Percentiles rank a stretch among this genome's conserved stretches.
phyloP scores from a whole-genome alignment of 495 filamentous ascomycete genomes.

The Daldinia childiae region DNA sequence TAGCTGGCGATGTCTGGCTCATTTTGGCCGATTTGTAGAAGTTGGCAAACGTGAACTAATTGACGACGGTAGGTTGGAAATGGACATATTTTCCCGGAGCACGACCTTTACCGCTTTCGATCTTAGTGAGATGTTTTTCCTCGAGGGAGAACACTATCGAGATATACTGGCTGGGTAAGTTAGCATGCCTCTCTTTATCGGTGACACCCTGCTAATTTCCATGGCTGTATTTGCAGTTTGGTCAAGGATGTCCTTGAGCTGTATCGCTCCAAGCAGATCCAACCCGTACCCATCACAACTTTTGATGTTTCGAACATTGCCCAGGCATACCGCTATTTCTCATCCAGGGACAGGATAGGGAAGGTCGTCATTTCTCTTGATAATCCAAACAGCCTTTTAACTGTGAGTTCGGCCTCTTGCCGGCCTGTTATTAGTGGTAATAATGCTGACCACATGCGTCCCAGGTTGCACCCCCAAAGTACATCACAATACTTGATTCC shows the following conservation, averaged over 20 bases:
- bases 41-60: neutral
- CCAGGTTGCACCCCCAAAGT: neutral
- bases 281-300: neutral
- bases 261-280: neutral
- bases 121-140: neutral
- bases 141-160: neutral
- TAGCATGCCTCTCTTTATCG: neutral
- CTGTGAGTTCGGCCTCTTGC: neutral
- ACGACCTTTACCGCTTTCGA: neutral
- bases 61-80: neutral
- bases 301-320: neutral
- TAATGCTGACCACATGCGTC: neutral
- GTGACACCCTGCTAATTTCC: neutral
- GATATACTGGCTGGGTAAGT: neutral
- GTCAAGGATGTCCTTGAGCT: neutral
- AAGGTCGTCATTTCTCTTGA: neutral
- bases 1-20: conserved; percentile 56
- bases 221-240: neutral
- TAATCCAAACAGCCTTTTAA: neutral
- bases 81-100: neutral
- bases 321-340: neutral
- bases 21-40: conserved; percentile 4
- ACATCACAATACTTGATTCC: neutral
- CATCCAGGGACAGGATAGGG: neutral
- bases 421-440: neutral